Conservation (phyloP, 2,329 filamentous ascomycete genomes). For the Leptographium lundbergii region DNA sequence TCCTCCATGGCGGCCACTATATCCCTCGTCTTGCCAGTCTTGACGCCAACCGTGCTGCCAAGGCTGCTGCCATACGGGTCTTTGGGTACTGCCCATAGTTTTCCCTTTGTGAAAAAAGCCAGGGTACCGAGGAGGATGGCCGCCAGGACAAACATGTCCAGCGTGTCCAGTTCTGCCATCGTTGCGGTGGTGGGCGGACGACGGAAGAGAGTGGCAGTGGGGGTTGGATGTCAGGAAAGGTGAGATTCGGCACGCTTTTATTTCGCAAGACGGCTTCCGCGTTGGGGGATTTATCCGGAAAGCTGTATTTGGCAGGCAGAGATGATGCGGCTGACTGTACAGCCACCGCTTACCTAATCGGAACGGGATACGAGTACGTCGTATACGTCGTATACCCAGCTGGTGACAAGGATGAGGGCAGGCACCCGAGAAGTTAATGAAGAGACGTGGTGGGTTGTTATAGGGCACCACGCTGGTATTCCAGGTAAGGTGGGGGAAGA, state of each 20-base stretch:
- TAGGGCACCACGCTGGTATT: background rate
- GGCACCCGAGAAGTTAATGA: background rate
- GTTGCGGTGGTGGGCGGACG: conserved; percentile 16
- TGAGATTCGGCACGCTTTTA: background rate
- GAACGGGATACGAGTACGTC: too few relatives aligned
- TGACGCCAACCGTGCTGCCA: conserved; percentile 54
- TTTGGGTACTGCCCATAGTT: conserved; percentile 77
- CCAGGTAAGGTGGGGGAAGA: background rate
- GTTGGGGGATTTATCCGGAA: background rate
- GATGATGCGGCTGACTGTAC: background rate
- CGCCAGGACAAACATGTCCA: conserved; percentile 86
- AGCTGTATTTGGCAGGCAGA: background rate
- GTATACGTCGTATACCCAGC: background rate
- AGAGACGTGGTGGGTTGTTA: background rate
- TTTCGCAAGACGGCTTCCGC: background rate
- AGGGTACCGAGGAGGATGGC: conserved; percentile 74
- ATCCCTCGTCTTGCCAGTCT: conserved; percentile 76
- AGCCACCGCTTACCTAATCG: background rate
- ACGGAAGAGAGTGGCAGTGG: background rate
- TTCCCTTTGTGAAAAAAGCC: conserved; percentile 97
- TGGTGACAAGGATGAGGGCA: background rate
- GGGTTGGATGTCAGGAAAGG: background rate
- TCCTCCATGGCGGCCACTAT: conserved; percentile 95
- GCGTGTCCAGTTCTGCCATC: conserved; percentile 93
- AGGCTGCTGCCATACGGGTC: conserved; percentile 77